Evolutionary conservation across 345 rosid genomes (phyloP).

Genomic region (Bruguiera parviflora): DNA sequence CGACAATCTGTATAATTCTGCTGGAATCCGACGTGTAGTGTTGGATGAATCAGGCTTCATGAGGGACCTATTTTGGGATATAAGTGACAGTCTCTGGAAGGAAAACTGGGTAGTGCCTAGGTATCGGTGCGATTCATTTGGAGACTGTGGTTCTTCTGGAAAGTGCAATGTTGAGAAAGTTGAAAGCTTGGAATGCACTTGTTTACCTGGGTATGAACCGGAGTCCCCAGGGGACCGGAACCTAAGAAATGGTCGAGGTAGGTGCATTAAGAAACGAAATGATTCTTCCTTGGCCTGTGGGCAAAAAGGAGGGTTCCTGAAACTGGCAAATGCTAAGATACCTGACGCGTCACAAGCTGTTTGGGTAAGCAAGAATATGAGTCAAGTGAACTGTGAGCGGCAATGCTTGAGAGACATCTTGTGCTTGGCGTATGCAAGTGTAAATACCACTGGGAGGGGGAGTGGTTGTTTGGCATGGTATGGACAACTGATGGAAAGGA

Average conservation of each 20-base stretch:
- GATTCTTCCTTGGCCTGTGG: constrained; percentile 4
- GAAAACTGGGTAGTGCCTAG: neutral
- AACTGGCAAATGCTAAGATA: constrained; percentile 8
- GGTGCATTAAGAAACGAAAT: constrained; percentile 15
- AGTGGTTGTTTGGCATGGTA: constrained; percentile 16
- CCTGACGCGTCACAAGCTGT: constrained; percentile 15
- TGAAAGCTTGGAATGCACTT: constrained; percentile 12
- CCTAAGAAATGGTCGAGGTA: constrained; percentile 8
- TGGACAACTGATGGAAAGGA: constrained; percentile 21
- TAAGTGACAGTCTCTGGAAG: neutral
- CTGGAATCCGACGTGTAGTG: neutral
- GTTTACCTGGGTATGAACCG: constrained; percentile 22
- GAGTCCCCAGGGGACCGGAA: constrained; percentile 1
- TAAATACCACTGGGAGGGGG: neutral
- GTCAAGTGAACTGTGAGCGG: neutral
- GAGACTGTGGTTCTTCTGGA: constrained; percentile 11
- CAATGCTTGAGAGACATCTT: constrained; percentile 7
- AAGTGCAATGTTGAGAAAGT: neutral
- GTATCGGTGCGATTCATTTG: constrained; percentile 2
- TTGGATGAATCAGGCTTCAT: constrained; percentile 1
- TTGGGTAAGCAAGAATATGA: constrained; percentile 4
- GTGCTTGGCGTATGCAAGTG: constrained; percentile 14
- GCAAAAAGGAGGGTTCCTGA: constrained; percentile 14
- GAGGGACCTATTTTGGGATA: constrained; percentile 9
- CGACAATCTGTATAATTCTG: neutral